These are phyloP conservation scores for Venustampulla echinocandica DNA, from an alignment of 495 filamentous ascomycete genomes.

Conservation along the genomic window DNA sequence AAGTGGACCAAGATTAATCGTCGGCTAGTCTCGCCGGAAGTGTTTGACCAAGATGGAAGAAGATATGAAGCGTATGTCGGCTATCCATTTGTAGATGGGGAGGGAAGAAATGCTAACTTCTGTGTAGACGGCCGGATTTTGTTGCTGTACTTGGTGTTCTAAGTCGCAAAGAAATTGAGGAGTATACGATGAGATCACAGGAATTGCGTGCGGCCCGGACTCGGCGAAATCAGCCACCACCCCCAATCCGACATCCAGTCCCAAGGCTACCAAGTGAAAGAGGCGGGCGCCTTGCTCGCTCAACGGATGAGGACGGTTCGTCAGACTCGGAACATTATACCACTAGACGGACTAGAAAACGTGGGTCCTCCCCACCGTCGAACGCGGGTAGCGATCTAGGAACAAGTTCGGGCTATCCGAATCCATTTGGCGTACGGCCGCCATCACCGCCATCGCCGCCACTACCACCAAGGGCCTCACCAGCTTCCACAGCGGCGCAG, in stretches of 20 bases:
- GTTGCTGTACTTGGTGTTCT: slow-evolving; percentile 60
- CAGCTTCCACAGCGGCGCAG: no score
- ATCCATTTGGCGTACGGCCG: slow-evolving; percentile 5
- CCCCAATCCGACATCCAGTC: not conserved
- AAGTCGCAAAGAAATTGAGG: slow-evolving; percentile 49
- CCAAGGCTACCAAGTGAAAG: not conserved
- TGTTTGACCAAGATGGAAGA: slow-evolving; percentile 52
- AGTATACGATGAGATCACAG: slow-evolving; percentile 45
- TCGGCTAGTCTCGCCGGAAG: slow-evolving; percentile 55
- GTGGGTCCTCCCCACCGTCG: not conserved
- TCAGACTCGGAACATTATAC: not conserved
- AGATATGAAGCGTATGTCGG: slow-evolving; percentile 53
- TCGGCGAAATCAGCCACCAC: slow-evolving; percentile 11
- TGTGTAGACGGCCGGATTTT: slow-evolving; percentile 40
- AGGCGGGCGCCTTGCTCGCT: no score
- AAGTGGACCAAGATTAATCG: slow-evolving; percentile 66
- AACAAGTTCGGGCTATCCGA: slow-evolving; percentile 9
- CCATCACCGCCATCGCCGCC: not conserved
- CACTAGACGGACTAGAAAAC: not conserved
- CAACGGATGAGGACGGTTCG: no score
- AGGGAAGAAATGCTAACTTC: not conserved
- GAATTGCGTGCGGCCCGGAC: slow-evolving; percentile 40
- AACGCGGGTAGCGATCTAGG: not conserved
- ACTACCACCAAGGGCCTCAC: not conserved
- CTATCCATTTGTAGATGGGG: no score